phyloP scores from a whole-genome alignment of 495 filamentous ascomycete species.

The Chaetomium fimeti region DNA sequence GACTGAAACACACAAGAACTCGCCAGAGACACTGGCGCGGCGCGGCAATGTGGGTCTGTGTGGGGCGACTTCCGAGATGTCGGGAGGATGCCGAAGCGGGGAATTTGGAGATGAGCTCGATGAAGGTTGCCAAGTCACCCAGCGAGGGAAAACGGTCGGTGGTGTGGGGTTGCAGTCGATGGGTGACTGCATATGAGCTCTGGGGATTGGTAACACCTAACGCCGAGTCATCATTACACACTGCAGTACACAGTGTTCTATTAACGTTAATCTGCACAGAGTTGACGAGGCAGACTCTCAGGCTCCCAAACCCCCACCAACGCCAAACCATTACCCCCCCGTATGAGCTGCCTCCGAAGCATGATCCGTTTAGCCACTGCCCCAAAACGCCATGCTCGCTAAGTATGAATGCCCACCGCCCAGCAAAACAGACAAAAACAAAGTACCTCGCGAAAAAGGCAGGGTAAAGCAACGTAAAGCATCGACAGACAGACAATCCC shows the following conservation, averaged over 20 bases:
- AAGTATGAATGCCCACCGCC: background rate
- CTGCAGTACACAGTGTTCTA: background rate
- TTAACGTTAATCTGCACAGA: background rate
- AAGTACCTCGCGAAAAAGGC: background rate
- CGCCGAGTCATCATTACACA: background rate
- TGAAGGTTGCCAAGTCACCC: too few relatives aligned
- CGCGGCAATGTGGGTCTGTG: background rate
- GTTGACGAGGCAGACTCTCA: background rate
- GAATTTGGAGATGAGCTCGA: background rate
- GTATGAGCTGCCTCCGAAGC: constrained; percentile 3
- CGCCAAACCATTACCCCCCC: background rate
- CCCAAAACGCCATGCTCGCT: constrained; percentile 20
- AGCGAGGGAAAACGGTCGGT: background rate
- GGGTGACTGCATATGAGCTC: background rate
- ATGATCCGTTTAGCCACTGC: constrained; percentile 10
- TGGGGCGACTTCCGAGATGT: constrained; percentile 5
- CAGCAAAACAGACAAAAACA: background rate
- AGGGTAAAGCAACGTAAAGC: background rate
- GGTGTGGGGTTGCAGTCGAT: background rate
- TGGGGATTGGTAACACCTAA: background rate
- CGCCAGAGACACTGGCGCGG: background rate
- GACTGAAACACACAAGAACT: background rate
- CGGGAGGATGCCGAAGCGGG: background rate
- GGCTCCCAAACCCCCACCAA: background rate
- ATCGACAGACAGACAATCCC: background rate